These are phyloP conservation scores for Rhododendron ovatum DNA, from an alignment of 148 eudicot species.

Conservation along the genomic window DNA sequence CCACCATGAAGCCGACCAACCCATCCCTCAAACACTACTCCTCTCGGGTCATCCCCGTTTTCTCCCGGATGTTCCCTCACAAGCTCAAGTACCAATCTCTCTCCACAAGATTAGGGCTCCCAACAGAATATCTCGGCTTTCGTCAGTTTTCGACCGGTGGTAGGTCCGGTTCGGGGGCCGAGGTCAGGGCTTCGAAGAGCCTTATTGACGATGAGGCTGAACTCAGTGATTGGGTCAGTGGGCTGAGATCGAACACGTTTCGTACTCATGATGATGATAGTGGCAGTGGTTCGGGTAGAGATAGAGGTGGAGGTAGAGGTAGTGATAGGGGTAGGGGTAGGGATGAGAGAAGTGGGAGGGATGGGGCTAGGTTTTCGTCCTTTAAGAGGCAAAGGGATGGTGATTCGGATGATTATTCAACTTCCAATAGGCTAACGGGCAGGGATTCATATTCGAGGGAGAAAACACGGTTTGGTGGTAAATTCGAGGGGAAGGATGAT, in stretches of 20 bases:
- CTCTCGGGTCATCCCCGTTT: constrained; percentile 22
- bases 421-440: constrained; percentile 11
- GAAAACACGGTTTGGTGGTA: constrained; percentile 13
- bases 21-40: constrained; percentile 15
- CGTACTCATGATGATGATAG: constrained; percentile 34
- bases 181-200: constrained; percentile 43
- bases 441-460: constrained; percentile 12
- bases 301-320: constrained; percentile 7
- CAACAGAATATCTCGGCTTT: not conserved
- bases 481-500: constrained; percentile 1
- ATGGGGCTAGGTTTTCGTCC: constrained; percentile 4
- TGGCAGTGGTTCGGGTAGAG: constrained; percentile 8
- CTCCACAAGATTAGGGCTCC: constrained; percentile 24
- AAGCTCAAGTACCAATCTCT: constrained; percentile 39
- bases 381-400: constrained; percentile 41
- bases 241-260: constrained; percentile 50
- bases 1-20: constrained; percentile 35
- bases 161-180: constrained; percentile 20
- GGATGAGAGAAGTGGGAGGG: constrained; percentile 13
- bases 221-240: constrained; percentile 75
- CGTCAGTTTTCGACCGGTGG: constrained; percentile 27
- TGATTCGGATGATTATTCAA: constrained; percentile 18
- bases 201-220: constrained; percentile 84
- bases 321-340: constrained; percentile 16
- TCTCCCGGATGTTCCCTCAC: constrained; percentile 57